Conservation (phyloP, 148 eudicot genomes). For the Chenopodium quinoa region DNA sequence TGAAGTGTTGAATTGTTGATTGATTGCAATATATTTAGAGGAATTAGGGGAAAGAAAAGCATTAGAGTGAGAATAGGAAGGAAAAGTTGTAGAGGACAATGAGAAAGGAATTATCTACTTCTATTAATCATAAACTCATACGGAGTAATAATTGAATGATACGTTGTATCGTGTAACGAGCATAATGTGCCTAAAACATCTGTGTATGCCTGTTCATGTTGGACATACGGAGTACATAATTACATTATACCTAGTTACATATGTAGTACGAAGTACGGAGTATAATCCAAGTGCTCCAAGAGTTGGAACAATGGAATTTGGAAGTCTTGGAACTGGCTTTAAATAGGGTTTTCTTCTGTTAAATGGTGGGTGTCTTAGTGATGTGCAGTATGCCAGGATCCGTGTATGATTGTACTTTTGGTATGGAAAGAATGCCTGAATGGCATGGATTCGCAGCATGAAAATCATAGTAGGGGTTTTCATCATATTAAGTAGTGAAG, state of each 20-base stretch:
- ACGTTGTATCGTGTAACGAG: background rate
- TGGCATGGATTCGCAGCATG: background rate
- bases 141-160: background rate
- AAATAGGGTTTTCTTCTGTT: background rate
- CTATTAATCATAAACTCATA: too few species aligned
- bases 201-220: background rate
- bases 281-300: background rate
- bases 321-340: background rate
- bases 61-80: background rate
- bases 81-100: background rate
- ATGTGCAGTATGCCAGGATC: background rate
- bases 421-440: background rate
- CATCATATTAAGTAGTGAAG: background rate
- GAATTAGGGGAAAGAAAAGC: background rate
- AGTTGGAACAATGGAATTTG: background rate
- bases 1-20: background rate
- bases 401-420: conserved; percentile 1
- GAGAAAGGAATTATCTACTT: too few species aligned
- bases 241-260: too few species aligned
- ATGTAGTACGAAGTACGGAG: too few species aligned
- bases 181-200: background rate
- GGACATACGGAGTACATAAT: background rate
- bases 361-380: background rate
- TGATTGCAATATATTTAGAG: too few species aligned
- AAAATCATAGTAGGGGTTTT: background rate